Conservation (phyloP, 2,329 filamentous ascomycete species). For the Penicillium sp. region DNA sequence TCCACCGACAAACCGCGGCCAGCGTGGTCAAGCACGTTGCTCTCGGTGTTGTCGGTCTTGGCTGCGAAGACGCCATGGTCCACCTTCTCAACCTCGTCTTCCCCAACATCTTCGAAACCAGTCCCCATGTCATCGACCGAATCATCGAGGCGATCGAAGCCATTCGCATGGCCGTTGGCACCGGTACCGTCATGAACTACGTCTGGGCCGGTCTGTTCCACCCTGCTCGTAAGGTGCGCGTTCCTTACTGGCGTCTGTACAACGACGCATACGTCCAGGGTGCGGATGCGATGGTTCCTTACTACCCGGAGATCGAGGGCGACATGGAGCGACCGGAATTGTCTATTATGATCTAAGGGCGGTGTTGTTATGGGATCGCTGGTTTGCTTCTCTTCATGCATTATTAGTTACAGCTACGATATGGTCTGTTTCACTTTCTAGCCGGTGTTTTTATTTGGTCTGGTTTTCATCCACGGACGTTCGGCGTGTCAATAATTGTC, state of each 20-base stretch:
- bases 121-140: constrained; percentile 95
- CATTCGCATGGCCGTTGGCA: constrained; percentile 88
- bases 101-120: constrained; percentile 97
- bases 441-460: constrained; percentile 19
- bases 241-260: constrained; percentile 94
- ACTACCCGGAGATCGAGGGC: constrained; percentile 85
- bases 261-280: constrained; percentile 95
- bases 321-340: constrained; percentile 79
- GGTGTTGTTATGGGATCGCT: constrained; percentile 14
- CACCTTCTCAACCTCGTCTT: constrained; percentile 95
- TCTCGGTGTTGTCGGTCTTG: constrained; percentile 92
- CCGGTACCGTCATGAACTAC: constrained; percentile 94
- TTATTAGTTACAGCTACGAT: constrained; percentile 18
- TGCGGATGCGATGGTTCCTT: constrained; percentile 93
- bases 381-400: constrained; percentile 20
- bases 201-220: constrained; percentile 98
- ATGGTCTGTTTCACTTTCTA: constrained; percentile 18
- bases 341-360: constrained; percentile 71
- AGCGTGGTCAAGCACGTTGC: constrained; percentile 98
- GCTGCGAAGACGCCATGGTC: constrained; percentile 97
- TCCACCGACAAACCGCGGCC: constrained; percentile 94
- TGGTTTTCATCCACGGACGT: constrained; percentile 22
- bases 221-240: constrained; percentile 88
- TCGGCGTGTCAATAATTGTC: constrained; percentile 19
- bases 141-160: constrained; percentile 98